Evolutionary conservation across 2,329 filamentous ascomycete genomes (phyloP).

Genomic region (Grosmannia clavigera): DNA sequence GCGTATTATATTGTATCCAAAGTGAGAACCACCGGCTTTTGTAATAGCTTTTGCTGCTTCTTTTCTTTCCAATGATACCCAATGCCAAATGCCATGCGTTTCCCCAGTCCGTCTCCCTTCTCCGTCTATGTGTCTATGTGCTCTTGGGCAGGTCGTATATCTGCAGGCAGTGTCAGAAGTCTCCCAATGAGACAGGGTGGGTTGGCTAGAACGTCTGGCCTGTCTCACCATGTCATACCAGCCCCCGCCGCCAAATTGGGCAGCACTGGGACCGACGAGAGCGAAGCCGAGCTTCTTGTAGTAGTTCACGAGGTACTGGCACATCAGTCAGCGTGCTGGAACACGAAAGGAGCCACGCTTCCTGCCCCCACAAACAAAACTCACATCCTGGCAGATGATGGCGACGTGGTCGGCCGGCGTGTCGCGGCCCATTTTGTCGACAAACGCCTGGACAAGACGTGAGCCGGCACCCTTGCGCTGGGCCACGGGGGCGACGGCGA

Average conservation of each 20-base stretch:
- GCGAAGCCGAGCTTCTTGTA: conserved; percentile 68
- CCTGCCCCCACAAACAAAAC: neutral
- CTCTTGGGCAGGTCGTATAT: neutral
- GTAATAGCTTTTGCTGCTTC: neutral
- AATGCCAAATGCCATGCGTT: neutral
- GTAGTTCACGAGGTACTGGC: conserved; percentile 53
- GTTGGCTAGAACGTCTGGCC: neutral
- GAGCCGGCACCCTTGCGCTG: conserved; percentile 64
- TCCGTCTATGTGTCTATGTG: neutral
- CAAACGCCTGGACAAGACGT: conserved; percentile 61
- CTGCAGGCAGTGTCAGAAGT: neutral
- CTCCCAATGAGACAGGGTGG: neutral
- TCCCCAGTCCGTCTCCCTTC: neutral
- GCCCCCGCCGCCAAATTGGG: conserved; percentile 62
- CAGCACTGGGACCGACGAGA: conserved; percentile 54
- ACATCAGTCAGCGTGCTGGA: neutral
- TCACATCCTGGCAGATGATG: conserved; percentile 60
- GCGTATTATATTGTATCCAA: neutral
- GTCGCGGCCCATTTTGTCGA: conserved; percentile 52
- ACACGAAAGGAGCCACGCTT: too few species aligned
- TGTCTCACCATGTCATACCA: conserved; percentile 67
- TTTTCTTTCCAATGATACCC: neutral
- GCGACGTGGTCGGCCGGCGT: conserved; percentile 45
- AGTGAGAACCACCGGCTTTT: neutral
- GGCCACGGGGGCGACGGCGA: conserved; percentile 65